Conservation (phyloP, 768 basidiomycete genomes). For the Mycena galopus region DNA sequence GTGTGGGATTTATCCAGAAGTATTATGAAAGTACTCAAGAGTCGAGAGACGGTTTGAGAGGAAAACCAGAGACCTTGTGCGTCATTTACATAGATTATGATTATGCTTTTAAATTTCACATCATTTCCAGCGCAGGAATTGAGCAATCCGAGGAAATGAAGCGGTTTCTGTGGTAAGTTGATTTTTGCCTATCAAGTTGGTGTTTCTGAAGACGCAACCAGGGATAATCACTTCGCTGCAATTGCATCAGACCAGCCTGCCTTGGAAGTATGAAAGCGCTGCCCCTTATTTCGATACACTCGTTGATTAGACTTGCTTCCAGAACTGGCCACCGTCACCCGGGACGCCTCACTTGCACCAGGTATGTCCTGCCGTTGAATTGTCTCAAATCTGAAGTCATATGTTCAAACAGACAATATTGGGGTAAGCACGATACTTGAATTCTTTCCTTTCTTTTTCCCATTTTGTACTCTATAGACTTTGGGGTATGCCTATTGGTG, state of each 20-base stretch:
- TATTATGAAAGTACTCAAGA: slow-evolving; percentile 59
- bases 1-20: slow-evolving; percentile 74
- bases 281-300: background rate
- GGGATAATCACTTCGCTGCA: slow-evolving; percentile 83
- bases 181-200: background rate
- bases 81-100: slow-evolving; percentile 36
- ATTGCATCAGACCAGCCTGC: slow-evolving; percentile 77
- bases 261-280: slow-evolving; percentile 62
- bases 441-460: background rate
- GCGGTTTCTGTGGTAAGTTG: slow-evolving; percentile 71
- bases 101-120: background rate
- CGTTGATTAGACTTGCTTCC: background rate
- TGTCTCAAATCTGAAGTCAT: background rate
- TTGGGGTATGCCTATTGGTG: slow-evolving; percentile 83
- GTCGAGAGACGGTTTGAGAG: slow-evolving; percentile 57
- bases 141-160: slow-evolving; percentile 81
- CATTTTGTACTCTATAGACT: slow-evolving; percentile 45
- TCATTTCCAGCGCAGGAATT: slow-evolving; percentile 58
- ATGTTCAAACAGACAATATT: slow-evolving; percentile 63
- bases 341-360: slow-evolving; percentile 67
- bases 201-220: slow-evolving; percentile 39
- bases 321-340: slow-evolving; percentile 69
- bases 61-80: slow-evolving; percentile 66
- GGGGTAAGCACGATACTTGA: slow-evolving; percentile 58
- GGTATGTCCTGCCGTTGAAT: slow-evolving; percentile 49